Evolutionary conservation across 257 asterid genomes (phyloP), one percentile per base, ranked within the genome.

Genomic region (Solanum rostratum): DNA sequence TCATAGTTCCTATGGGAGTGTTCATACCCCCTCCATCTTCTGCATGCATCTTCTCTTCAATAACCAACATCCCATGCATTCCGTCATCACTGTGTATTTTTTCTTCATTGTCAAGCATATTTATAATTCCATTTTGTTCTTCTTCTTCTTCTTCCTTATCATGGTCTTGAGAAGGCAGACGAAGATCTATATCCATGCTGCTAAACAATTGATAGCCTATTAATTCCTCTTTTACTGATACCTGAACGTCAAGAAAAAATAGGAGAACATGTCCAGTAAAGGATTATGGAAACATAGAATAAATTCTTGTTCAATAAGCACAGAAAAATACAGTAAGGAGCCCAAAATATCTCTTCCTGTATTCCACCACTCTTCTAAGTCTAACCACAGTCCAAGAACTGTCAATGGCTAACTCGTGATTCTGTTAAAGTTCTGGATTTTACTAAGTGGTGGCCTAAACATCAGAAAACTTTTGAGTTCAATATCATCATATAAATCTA

Each of bases 141-240:
- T 88, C 97, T 29, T 90, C 85, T 79, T 70, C 82, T 27, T 78
- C 82, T 50, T 90, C 97, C 87, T 89, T 92, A 45, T 96, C 95
- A 84, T 91, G 93, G 63, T 92, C 99, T 80, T 92, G 98, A 53
- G 98, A 94, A 88, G 96, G 98, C 52, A 94, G 90, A 86, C 98
- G 92, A 82, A 96, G 98, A 91, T 93, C 95, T 85, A 95, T 93
- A 90, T 96, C 98, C 99, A 96, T 96, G 85, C 16, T 50, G 69
- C 78, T 74, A n/a, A 68, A 55, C 54, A 19, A 50, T 29, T 83
- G 65, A 50, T 30, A 57, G 81, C 43, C 82, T 78, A 78, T 83
- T 12, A 62, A 53, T 68, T 59, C 69, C 50, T 52, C 62, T 19
- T 71, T 53, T 49, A 50, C 50, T n/a, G 41, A 83, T 37, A 83